Percentiles rank a stretch among this genome's conserved stretches.
Evolutionary conservation across 2,329 filamentous ascomycete species (phyloP).

Genomic region (Stagonosporopsis cucurbitacearum): DNA sequence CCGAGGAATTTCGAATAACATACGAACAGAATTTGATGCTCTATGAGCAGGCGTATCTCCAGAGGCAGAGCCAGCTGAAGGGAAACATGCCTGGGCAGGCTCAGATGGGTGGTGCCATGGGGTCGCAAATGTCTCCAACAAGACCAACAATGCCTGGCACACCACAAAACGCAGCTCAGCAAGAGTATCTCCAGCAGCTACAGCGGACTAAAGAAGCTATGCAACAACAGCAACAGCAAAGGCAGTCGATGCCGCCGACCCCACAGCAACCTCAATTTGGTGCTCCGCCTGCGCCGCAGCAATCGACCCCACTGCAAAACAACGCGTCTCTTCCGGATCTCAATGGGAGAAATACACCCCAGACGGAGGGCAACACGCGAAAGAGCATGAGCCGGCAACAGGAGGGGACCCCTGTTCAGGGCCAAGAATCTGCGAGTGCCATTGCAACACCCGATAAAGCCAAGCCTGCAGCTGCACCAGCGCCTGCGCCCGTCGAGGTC

Average conservation of each 20-base stretch:
- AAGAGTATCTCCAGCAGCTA: constrained; percentile 54
- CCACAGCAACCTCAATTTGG: constrained; percentile 44
- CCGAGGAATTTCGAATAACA: constrained; percentile 71
- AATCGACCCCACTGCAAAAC: constrained; percentile 54
- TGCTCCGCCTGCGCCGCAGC: constrained; percentile 39
- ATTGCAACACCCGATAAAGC: constrained; percentile 41
- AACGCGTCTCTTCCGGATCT: constrained; percentile 55
- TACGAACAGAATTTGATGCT: constrained; percentile 78
- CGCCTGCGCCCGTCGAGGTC: constrained; percentile 27
- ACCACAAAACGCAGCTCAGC: constrained; percentile 56
- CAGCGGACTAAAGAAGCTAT: constrained; percentile 50
- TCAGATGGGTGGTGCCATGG: constrained; percentile 35
- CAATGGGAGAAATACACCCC: constrained; percentile 57
- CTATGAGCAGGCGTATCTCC: constrained; percentile 75
- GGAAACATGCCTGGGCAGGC: constrained; percentile 35
- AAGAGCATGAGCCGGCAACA: constrained; percentile 48
- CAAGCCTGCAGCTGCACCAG: constrained; percentile 25
- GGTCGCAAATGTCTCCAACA: constrained; percentile 44
- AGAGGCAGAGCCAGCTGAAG: constrained; percentile 59
- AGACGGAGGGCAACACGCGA: constrained; percentile 44
- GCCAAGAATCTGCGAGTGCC: constrained; percentile 33
- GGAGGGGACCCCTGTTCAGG: constrained; percentile 46
- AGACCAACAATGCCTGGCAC: constrained; percentile 39
- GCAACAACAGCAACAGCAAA: constrained; percentile 40
- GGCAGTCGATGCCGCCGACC: constrained; percentile 47